Evolutionary conservation across 768 basidiomycete genomes (phyloP).

Genomic region (Hygrophorus russula): DNA sequence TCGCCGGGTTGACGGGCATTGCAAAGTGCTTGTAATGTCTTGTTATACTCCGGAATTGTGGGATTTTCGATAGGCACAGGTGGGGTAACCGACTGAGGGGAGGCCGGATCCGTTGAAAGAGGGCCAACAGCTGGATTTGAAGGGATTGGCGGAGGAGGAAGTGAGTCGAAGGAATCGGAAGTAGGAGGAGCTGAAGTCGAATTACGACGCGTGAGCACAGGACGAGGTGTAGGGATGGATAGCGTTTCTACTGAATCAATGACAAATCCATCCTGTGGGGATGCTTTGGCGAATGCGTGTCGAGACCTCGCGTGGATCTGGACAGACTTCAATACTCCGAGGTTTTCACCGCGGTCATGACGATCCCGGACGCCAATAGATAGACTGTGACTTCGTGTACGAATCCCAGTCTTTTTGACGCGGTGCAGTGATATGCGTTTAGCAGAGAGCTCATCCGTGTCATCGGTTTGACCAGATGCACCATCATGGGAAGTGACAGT

Average conservation of each 20-base stretch:
- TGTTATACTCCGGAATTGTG: slow-evolving; percentile 47
- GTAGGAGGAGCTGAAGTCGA: slow-evolving; percentile 26
- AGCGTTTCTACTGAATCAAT: slow-evolving; percentile 30
- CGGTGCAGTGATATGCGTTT: slow-evolving; percentile 19
- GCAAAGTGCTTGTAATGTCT: slow-evolving; percentile 43
- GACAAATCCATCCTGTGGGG: slow-evolving; percentile 22
- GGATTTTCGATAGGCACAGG: slow-evolving; percentile 15
- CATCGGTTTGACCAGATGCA: slow-evolving; percentile 37
- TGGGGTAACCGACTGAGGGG: slow-evolving; percentile 11
- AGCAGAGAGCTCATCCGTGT: slow-evolving; percentile 37
- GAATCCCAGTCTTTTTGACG: slow-evolving; percentile 15
- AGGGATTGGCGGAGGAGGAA: slow-evolving; percentile 6
- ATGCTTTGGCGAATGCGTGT: slow-evolving; percentile 38
- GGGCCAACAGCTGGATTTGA: slow-evolving; percentile 7
- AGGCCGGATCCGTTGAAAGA: slow-evolving; percentile 12
- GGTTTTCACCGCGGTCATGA: slow-evolving; percentile 27
- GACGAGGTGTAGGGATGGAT: slow-evolving; percentile 15
- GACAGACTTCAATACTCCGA: slow-evolving; percentile 53
- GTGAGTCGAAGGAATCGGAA: slow-evolving; percentile 2
- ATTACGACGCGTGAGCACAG: slow-evolving; percentile 33
- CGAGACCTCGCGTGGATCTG: slow-evolving; percentile 51
- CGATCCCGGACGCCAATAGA: slow-evolving; percentile 33
- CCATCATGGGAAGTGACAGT: slow-evolving; percentile 45
- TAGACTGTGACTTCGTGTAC: slow-evolving; percentile 51
- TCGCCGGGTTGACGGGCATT: slow-evolving; percentile 35